Evolutionary conservation across 164 flowering plant genomes (phyloP), one percentile per base, ranked within the genome.

Genomic region (Vitis amurensis): DNA sequence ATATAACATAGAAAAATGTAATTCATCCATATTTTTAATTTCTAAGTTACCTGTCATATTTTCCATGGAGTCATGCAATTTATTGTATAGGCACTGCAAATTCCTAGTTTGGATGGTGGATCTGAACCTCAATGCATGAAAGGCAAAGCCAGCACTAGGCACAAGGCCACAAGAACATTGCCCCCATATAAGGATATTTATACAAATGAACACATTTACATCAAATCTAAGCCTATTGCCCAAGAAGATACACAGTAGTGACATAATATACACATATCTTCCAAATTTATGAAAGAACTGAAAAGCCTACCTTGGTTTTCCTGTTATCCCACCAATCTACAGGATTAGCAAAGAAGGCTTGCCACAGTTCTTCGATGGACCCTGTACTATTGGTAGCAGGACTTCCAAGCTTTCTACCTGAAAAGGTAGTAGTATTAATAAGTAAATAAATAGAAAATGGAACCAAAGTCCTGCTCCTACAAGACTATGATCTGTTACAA

Each of bases 341-440:
- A n/a, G 98, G 98, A 81, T 90, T 91, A 62, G 95, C 98, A 81
- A 93, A 91, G 80, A 89, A 93, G 2, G 95, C 97, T 71, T 93
- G 98, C 98, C 98, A 93, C 52, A 84, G 89, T 73, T 88, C 91
- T 77, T 86, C 84, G 7, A 74, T 61, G 14, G 95, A 82, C 31
- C 72, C 82, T 6, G 71, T 74, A 69, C 37, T 74, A 73, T 67
- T 80, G 64, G 76, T 71, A 61, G 77, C 47, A 72, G 64, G 50
- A 60, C 64, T 80, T 44, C 78, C 77, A 55, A 52, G 47, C 66
- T 68, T 86, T 61, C 68, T 85, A 73, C 84, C 93, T 91, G 80
- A 69, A 78, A 60, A 37, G 48, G 55, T 65, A 62, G 11, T 17
- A 12, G 30, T 9, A n/a, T 53, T 27, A 12, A 47, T 2, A 49